phyloP scores from a whole-genome alignment of 129 eudicot species.

The Artemisia annua region DNA sequence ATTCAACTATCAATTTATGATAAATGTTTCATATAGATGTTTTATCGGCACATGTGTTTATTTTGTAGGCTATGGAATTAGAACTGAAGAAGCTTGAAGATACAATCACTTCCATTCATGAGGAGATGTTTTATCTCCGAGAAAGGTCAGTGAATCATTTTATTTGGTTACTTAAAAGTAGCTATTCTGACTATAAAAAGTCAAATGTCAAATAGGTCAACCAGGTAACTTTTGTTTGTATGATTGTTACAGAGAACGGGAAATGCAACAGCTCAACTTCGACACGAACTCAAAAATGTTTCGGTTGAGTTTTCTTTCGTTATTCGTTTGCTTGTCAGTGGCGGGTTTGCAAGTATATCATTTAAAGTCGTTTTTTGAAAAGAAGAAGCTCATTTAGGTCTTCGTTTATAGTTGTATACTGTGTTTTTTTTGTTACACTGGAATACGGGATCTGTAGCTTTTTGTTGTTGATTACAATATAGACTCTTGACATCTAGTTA shows the following conservation, averaged over 20 bases:
- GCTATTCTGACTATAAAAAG: conserved; percentile 4
- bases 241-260: conserved; percentile 73
- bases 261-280: conserved; percentile 74
- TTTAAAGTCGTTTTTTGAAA: conserved; percentile 81
- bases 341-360: conserved; percentile 90
- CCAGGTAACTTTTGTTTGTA: neutral
- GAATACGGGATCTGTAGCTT: neutral
- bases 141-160: conserved; percentile 48
- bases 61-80: conserved; percentile 65
- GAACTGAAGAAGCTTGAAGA: conserved; percentile 82
- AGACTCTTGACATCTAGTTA: neutral
- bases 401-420: conserved; percentile 14
- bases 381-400: conserved; percentile 78
- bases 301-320: conserved; percentile 72
- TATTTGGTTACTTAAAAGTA: neutral
- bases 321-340: conserved; percentile 61
- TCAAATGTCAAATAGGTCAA: neutral
- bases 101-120: conserved; percentile 67
- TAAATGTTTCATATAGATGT: neutral
- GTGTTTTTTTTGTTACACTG: neutral
- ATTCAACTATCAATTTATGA: neutral
- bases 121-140: conserved; percentile 91
- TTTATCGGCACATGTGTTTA: conserved; percentile 7
- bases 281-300: conserved; percentile 85
- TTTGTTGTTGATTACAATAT: conserved; percentile 2